Evolutionary conservation across 805 yeast genomes (phyloP).

Genomic region (Maudiozyma saulgeensis): DNA sequence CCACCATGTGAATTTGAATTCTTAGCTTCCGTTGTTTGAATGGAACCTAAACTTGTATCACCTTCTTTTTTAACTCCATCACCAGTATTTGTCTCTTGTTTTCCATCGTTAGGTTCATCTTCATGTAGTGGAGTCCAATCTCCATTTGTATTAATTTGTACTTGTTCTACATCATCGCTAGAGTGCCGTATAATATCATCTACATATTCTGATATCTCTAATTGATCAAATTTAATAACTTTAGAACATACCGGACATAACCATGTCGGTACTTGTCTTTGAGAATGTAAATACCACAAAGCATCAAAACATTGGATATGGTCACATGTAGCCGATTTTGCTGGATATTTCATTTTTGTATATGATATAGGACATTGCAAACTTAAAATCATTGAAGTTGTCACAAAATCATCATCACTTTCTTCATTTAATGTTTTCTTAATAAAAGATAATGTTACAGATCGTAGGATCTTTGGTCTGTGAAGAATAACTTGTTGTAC

Average conservation of each 20-base stretch:
- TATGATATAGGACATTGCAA: slow-evolving; percentile 74
- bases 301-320: slow-evolving; percentile 91
- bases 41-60: background rate
- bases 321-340: slow-evolving; percentile 57
- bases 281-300: slow-evolving; percentile 59
- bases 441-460: slow-evolving; percentile 43
- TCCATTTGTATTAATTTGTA: slow-evolving; percentile 64
- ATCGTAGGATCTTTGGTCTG: slow-evolving; percentile 44
- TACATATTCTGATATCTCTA: slow-evolving; percentile 70
- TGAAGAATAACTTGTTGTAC: slow-evolving; percentile 27
- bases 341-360: slow-evolving; percentile 60
- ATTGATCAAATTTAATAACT: slow-evolving; percentile 40
- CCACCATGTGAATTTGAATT: background rate
- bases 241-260: slow-evolving; percentile 73
- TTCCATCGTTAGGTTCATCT: slow-evolving; percentile 12
- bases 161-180: slow-evolving; percentile 47
- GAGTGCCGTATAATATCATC: slow-evolving; percentile 49
- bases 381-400: slow-evolving; percentile 55
- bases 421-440: slow-evolving; percentile 31
- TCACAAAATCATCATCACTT: slow-evolving; percentile 57
- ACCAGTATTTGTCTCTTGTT: slow-evolving; percentile 1
- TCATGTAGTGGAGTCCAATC: slow-evolving; percentile 45
- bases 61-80: slow-evolving; percentile 6
- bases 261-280: slow-evolving; percentile 78
- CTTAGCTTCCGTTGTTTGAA: background rate